Evolutionary conservation across 805 yeast genomes (phyloP), one percentile per base, ranked within the genome.

Genomic region (Lipomyces spencermartinsiae): DNA sequence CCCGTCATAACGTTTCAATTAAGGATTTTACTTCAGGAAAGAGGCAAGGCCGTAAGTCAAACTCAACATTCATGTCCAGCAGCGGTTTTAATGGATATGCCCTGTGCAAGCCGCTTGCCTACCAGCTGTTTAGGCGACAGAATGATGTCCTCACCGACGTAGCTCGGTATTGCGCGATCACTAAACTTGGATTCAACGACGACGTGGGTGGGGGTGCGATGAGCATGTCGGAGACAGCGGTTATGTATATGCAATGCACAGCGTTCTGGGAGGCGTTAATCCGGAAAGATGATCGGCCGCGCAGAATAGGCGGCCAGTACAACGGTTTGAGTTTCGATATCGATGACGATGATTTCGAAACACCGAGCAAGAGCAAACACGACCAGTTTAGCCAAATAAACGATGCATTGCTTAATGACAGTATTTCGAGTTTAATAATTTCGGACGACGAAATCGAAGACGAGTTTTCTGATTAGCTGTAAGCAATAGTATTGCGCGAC

Each of bases 371-470:
- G 14, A n/a, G 59, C 37, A 35, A 43, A 22, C 19, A 39, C 22
- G 53, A n/a, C 39, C 43, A 58, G 16, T 19, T 16, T 16, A 29
- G n/a, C 49, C 22, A n/a, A 35, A 43, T 56, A 16, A 19, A 39
- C 5, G 39, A 39, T 53, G 31, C 39, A 54, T 34, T 29, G 33
- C 46, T n/a, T 34, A 34, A 25, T 16, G 37, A 53, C 2, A 19
- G 16, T 16, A 59, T 10, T 19, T 54, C 31, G 10, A n/a, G 9
- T 35, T 34, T 33, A 54, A 29, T 33, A 22, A 34, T 73, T 43
- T 68, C 74, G 0, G 76, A 73, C 19, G 76, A 73, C 57, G 75
- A 74, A 33, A 73, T 73, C n/a, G 74, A 73, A 39, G 76, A 73
- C 19, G 54, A 37, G 43, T 53, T 25, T 10, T 25, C 56, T 10